These are phyloP conservation scores for Chamaecrista fasciculata DNA, from an alignment of 306 rosid genomes.

Conservation along the genomic window DNA sequence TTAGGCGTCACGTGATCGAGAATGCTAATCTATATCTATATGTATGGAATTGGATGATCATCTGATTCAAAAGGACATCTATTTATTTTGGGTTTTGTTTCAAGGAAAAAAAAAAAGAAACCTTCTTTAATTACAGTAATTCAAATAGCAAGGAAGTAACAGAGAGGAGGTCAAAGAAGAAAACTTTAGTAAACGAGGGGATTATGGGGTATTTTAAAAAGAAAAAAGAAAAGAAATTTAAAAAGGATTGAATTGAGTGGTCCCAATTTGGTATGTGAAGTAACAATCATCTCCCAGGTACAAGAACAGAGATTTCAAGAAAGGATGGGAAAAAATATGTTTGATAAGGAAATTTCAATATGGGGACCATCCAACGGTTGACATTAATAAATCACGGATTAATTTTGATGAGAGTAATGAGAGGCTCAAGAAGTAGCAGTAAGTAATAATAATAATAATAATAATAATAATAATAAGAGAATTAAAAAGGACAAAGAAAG, in stretches of 20 bases:
- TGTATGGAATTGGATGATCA: not conserved
- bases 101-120: too few relatives aligned
- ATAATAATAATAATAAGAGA: not conserved
- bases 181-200: constrained; percentile 1
- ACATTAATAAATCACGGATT: not conserved
- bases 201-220: not conserved
- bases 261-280: constrained; percentile 42
- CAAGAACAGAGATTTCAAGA: constrained; percentile 43
- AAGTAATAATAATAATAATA: not conserved
- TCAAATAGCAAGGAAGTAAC: constrained; percentile 17
- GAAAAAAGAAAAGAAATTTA: not conserved
- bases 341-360: constrained; percentile 41
- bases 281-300: constrained; percentile 40
- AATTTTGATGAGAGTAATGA: not conserved
- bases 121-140: constrained; percentile 2
- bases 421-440: constrained; percentile 3
- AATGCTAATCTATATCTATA: not conserved
- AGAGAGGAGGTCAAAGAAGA: constrained; percentile 22
- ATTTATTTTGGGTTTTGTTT: not conserved
- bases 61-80: constrained; percentile 8
- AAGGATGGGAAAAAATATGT: constrained; percentile 39
- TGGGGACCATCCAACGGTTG: constrained; percentile 32
- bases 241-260: constrained; percentile 39
- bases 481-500: not conserved
- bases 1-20: constrained; percentile 28